These are phyloP conservation scores for Crithidia sp. DNA, from an alignment of 208 protist genomes.

Conservation along the genomic window DNA sequence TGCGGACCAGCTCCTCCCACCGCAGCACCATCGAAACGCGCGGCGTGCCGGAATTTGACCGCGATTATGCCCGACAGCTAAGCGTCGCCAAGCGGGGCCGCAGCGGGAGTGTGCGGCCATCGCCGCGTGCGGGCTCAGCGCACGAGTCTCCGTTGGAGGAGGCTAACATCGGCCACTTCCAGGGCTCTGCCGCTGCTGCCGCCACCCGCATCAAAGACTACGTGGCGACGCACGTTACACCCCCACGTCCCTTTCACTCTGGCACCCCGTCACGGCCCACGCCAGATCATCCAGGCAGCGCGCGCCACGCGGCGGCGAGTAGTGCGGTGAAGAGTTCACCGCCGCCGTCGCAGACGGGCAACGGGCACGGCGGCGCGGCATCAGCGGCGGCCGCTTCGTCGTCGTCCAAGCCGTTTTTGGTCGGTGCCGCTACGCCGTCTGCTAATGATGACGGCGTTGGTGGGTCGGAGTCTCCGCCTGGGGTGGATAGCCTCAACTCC, in stretches of 20 bases:
- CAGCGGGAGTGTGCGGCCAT: constrained; percentile 26
- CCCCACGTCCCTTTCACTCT: constrained; percentile 11
- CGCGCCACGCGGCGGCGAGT: not conserved
- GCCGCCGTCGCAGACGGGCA: not conserved
- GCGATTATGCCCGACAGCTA: constrained; percentile 55
- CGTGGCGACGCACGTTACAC: constrained; percentile 36
- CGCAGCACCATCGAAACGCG: constrained; percentile 67
- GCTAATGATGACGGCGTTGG: constrained; percentile 4
- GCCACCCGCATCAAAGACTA: constrained; percentile 36
- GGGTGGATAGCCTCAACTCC: constrained; percentile 3
- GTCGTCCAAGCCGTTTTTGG: not conserved
- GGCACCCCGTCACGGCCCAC: not conserved
- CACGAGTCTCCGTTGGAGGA: constrained; percentile 1
- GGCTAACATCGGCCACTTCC: constrained; percentile 6
- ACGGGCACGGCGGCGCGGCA: no score
- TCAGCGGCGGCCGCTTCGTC: not conserved
- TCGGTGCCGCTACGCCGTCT: not conserved
- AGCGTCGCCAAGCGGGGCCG: constrained; percentile 48
- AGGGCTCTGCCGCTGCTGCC: constrained; percentile 16
- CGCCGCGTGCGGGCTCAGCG: constrained; percentile 10
- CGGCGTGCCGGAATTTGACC: constrained; percentile 61
- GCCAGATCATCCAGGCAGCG: not conserved
- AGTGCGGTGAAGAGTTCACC: not conserved
- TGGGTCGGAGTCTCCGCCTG: not conserved
- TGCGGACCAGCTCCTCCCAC: constrained; percentile 55